A percentile compares a stretch with the other conserved stretches of the same genome.
These are phyloP conservation scores for Pelargonium cotyledonis DNA, from an alignment of 441 rosid species.

Conservation along the genomic window DNA sequence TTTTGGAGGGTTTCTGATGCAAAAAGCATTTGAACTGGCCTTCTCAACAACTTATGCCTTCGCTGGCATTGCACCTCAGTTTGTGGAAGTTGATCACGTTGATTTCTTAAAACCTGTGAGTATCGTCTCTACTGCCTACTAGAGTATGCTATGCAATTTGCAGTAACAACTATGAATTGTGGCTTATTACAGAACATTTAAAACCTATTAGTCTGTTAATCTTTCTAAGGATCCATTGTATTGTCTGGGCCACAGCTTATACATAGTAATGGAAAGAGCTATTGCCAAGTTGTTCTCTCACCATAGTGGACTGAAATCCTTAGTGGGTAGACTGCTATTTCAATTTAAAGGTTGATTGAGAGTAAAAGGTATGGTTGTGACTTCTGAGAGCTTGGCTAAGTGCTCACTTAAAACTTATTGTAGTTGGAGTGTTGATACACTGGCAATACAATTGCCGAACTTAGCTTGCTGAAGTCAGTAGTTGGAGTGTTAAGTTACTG, in stretches of 20 bases:
- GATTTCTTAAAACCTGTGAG: slow-evolving; percentile 79
- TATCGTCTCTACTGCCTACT: not conserved
- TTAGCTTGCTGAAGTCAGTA: not conserved
- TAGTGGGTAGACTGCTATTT: no score
- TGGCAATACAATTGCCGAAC: not conserved
- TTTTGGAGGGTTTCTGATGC: slow-evolving; percentile 74
- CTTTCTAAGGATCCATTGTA: not conserved
- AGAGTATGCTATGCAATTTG: not conserved
- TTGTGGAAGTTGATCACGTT: slow-evolving; percentile 79
- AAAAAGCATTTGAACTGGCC: slow-evolving; percentile 75
- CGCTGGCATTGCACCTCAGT: slow-evolving; percentile 68
- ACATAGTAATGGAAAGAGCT: not conserved
- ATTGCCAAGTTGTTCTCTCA: no score
- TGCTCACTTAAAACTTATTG: not conserved
- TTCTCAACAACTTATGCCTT: slow-evolving; percentile 82
- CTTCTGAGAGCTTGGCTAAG: not conserved
- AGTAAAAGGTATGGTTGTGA: not conserved
- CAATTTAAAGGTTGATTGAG: no score
- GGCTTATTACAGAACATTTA: not conserved
- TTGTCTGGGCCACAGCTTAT: not conserved
- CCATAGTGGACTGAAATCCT: no score
- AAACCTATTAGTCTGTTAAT: not conserved
- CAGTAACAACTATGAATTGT: not conserved
- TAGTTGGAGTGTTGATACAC: not conserved
- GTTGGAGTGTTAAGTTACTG: not conserved